These are phyloP conservation scores for Suzukiozyma palmioleophila DNA, from an alignment of 1,139 yeast species.

Conservation along the genomic window DNA sequence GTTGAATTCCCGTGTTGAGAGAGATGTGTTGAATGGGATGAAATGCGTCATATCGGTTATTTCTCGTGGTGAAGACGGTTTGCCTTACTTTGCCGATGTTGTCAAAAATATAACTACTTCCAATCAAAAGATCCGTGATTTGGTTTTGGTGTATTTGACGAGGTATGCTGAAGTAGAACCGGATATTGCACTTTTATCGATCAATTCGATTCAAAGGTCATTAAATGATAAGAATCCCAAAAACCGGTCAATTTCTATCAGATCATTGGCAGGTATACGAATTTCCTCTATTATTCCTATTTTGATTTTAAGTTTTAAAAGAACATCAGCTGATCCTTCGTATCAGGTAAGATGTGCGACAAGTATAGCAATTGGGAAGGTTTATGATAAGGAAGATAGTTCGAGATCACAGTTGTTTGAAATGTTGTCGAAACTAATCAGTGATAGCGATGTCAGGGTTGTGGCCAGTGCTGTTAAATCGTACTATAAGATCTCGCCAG, in stretches of 20 bases:
- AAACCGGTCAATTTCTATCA: slow-evolving; percentile 66
- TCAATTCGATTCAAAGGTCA: slow-evolving; percentile 87
- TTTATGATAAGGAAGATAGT: slow-evolving; percentile 39
- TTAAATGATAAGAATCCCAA: slow-evolving; percentile 66
- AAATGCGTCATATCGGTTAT: slow-evolving; percentile 66
- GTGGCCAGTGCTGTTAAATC: slow-evolving; percentile 66
- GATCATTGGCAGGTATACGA: slow-evolving; percentile 75
- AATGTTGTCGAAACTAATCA: slow-evolving; percentile 48
- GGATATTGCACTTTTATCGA: slow-evolving; percentile 80
- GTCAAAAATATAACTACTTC: slow-evolving; percentile 80
- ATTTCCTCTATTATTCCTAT: slow-evolving; percentile 81
- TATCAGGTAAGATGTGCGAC: slow-evolving; percentile 77
- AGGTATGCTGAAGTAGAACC: slow-evolving; percentile 84
- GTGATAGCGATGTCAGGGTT: slow-evolving; percentile 64
- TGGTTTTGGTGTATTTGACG: slow-evolving; percentile 74
- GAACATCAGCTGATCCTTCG: slow-evolving; percentile 66
- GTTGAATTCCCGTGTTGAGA: slow-evolving; percentile 63
- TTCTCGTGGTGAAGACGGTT: slow-evolving; percentile 59
- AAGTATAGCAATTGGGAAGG: slow-evolving; percentile 71
- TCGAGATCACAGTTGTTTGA: slow-evolving; percentile 40
- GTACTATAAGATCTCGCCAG: slow-evolving; percentile 40
- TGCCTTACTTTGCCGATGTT: slow-evolving; percentile 76
- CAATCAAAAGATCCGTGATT: slow-evolving; percentile 63
- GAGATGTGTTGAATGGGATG: slow-evolving; percentile 74
- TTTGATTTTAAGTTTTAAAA: slow-evolving; percentile 65